Percentiles rank a stretch among this genome's conserved stretches.
Conservation (phyloP, 73 alveolate species). For the Paramecium primaurelia region DNA sequence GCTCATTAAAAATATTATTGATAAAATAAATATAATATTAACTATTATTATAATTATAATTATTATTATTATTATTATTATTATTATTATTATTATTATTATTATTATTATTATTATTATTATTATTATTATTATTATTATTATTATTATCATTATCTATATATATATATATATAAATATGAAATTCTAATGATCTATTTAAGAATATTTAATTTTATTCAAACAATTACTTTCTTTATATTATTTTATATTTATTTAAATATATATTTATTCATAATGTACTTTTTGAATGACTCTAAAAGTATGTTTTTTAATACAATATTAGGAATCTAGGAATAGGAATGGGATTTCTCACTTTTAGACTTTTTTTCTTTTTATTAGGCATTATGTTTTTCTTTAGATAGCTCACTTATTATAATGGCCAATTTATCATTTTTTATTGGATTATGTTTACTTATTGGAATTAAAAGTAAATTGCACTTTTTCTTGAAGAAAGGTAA, state of each 20-base stretch:
- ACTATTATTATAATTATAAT: background rate
- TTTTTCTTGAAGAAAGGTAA: background rate
- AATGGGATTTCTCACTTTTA: background rate
- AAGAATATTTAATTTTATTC: background rate
- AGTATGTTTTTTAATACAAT: background rate
- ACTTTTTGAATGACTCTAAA: background rate
- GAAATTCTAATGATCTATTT: too few relatives aligned
- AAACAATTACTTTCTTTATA: background rate
- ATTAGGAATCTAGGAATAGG: background rate
- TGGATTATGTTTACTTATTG: background rate
- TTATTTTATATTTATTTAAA: background rate
- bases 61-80: too few relatives aligned
- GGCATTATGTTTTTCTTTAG: background rate
- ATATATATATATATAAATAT: too few relatives aligned
- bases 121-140: too few relatives aligned
- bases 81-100: too few relatives aligned
- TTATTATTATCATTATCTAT: too few relatives aligned
- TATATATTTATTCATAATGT: background rate
- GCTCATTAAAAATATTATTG: background rate
- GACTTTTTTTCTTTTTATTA: background rate
- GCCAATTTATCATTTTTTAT: background rate
- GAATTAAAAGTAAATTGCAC: background rate
- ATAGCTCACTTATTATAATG: background rate
- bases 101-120: too few relatives aligned
- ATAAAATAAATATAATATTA: background rate